Conservation (phyloP, 2,329 filamentous ascomycete genomes). For the Aspergillus udagawae region DNA sequence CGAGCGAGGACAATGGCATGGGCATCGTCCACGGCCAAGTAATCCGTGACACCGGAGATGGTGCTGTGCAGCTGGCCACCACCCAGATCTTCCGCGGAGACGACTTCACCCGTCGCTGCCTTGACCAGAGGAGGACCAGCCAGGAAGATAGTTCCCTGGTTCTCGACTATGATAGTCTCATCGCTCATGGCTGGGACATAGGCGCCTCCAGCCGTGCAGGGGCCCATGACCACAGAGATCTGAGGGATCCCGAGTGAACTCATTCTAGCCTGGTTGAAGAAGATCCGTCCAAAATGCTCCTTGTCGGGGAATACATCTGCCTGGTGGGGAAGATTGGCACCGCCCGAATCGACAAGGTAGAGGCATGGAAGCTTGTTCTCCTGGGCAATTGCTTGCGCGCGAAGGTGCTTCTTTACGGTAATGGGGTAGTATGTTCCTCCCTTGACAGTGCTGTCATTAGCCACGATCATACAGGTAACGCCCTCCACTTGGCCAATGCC, state of each 20-base stretch:
- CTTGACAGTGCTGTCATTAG: slow-evolving; percentile 96
- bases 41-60: slow-evolving; percentile 90
- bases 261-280: slow-evolving; percentile 97
- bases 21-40: slow-evolving; percentile 88
- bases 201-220: slow-evolving; percentile 91
- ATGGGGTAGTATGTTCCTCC: slow-evolving; percentile 96
- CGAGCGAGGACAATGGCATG: slow-evolving; percentile 84
- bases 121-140: slow-evolving; percentile 93
- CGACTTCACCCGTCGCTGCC: slow-evolving; percentile 89
- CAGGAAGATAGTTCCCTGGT: slow-evolving; percentile 96
- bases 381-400: slow-evolving; percentile 83
- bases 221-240: slow-evolving; percentile 93
- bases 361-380: slow-evolving; percentile 84
- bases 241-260: slow-evolving; percentile 84
- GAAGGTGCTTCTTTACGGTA: slow-evolving; percentile 94
- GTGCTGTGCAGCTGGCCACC: slow-evolving; percentile 87
- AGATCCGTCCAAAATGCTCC: slow-evolving; percentile 94
- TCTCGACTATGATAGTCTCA: slow-evolving; percentile 92
- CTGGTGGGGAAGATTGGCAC: slow-evolving; percentile 91
- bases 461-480: slow-evolving; percentile 87
- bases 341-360: slow-evolving; percentile 93
- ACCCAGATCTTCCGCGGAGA: slow-evolving; percentile 85
- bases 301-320: slow-evolving; percentile 92
- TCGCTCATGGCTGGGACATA: slow-evolving; percentile 98
- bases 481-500: slow-evolving; percentile 88